These are phyloP conservation scores for Mycena crocata DNA, from an alignment of 768 basidiomycete species.

Conservation along the genomic window DNA sequence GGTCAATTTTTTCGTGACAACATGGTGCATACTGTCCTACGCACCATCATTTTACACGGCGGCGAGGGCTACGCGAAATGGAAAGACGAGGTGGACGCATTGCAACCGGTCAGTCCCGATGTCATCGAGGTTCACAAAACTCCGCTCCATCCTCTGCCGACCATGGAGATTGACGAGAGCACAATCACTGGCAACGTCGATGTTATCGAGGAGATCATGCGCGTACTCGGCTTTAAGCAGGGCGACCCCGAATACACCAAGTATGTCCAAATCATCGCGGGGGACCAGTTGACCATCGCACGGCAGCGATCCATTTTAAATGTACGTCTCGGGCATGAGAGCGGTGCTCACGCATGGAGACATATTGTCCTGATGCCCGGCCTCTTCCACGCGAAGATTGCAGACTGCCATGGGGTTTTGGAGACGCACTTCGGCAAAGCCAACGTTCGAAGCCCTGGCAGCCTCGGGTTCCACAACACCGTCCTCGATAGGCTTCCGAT, in stretches of 20 bases:
- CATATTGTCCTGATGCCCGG: slow-evolving; percentile 44
- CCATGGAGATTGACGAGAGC: slow-evolving; percentile 52
- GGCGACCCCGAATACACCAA: slow-evolving; percentile 31
- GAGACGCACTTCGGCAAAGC: slow-evolving; percentile 48
- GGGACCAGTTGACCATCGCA: slow-evolving; percentile 53
- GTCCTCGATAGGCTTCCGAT: slow-evolving; percentile 49
- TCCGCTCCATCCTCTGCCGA: slow-evolving; percentile 40
- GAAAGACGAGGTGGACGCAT: slow-evolving; percentile 28
- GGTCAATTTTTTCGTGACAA: slow-evolving; percentile 16
- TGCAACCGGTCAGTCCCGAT: slow-evolving; percentile 20
- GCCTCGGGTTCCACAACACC: slow-evolving; percentile 49
- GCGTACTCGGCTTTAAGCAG: slow-evolving; percentile 41
- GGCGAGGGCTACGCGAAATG: slow-evolving; percentile 44
- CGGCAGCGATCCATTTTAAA: slow-evolving; percentile 43
- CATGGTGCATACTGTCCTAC: slow-evolving; percentile 42
- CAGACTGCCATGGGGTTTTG: slow-evolving; percentile 44
- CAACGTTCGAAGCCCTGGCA: slow-evolving; percentile 43
- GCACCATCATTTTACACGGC: slow-evolving; percentile 44
- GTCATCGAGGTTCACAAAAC: slow-evolving; percentile 47
- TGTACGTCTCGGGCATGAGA: slow-evolving; percentile 37
- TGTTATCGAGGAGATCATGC: slow-evolving; percentile 42
- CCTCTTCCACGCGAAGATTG: slow-evolving; percentile 52
- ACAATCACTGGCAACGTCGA: slow-evolving; percentile 50
- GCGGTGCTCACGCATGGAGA: slow-evolving; percentile 36
- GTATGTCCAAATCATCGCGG: slow-evolving; percentile 39